Evolutionary conservation across 495 filamentous ascomycete species (phyloP), one percentile per base, ranked within the genome.

Genomic region (Daldinia loculata): DNA sequence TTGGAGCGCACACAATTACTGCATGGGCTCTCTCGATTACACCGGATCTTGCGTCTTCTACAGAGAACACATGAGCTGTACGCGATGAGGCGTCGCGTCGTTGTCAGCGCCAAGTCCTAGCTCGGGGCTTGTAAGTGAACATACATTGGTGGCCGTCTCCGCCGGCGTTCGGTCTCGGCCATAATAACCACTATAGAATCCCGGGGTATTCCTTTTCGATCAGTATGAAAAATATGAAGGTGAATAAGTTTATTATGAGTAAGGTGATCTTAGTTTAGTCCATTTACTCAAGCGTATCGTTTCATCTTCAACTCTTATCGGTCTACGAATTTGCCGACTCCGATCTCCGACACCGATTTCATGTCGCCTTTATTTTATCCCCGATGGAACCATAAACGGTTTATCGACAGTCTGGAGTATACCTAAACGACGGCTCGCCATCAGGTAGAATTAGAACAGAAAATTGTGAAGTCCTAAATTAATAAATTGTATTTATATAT

Each of bases 1-100:
- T 78, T 79, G 51, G 80, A 82, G 68, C 78, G 78, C 55, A 85
- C 74, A 51, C 85, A 88, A 51, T 86, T 85, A 58, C 79, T 84
- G 64, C 84, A 88, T 5, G 85, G 84, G 12, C 32, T 71, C 65
- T 83, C 79, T 27, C 82, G 78, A 75, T 85, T 81, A 69, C 85
- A 87, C 67, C 77, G 75, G n/a, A 86, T 81, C 61, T 87, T 87
- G 14, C 84, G 79, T 62, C 72, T 79, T 32, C 84, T 73, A 45
- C 85, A 87, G 1, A 82, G 74, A 34, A 70, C 63, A 69, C 84
- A 86, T 2, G 84, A 89, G 63, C 84, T 86, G 59, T 59, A 36
- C 45, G 22, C 11, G 15, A 51, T 6, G 5, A 22, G 11, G 12
- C 34, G 32, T 67, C 32, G 11, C 43, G 55, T 14, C 14, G 48